phyloP scores from a whole-genome alignment of 495 filamentous ascomycete species.

The Evansstolkia leycettana region DNA sequence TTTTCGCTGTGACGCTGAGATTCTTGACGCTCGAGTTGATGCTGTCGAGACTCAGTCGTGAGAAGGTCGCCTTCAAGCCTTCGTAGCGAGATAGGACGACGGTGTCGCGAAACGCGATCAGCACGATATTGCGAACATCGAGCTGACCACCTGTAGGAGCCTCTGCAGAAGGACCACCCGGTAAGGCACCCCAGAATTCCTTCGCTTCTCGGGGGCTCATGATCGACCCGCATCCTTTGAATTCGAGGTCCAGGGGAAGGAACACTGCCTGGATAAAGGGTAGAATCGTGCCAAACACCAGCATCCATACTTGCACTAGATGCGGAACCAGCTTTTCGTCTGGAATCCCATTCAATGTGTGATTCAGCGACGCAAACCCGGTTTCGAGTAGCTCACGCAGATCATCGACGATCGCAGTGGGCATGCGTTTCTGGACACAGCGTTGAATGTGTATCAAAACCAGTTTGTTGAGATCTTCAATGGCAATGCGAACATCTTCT shows the following conservation, averaged over 20 bases:
- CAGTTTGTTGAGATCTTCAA: constrained; percentile 89
- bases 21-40: constrained; percentile 48
- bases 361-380: constrained; percentile 78
- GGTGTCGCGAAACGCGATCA: constrained; percentile 81
- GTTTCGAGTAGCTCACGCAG: constrained; percentile 65
- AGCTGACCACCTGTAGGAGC: constrained; percentile 38
- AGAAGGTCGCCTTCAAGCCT: constrained; percentile 78
- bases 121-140: constrained; percentile 77
- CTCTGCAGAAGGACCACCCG: constrained; percentile 8
- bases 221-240: constrained; percentile 68
- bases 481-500: constrained; percentile 75
- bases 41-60: constrained; percentile 73
- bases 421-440: constrained; percentile 55
- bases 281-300: constrained; percentile 77
- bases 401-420: constrained; percentile 63
- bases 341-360: constrained; percentile 58
- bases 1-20: constrained; percentile 34
- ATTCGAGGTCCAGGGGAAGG: constrained; percentile 86
- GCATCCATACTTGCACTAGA: constrained; percentile 86
- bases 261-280: constrained; percentile 97
- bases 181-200: constrained; percentile 74
- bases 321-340: constrained; percentile 77
- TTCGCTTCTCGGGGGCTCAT: constrained; percentile 63
- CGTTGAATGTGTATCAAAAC: constrained; percentile 72
- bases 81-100: constrained; percentile 81